Conservation (phyloP, 2,329 filamentous ascomycete genomes). For the Leptographium wingfieldii region DNA sequence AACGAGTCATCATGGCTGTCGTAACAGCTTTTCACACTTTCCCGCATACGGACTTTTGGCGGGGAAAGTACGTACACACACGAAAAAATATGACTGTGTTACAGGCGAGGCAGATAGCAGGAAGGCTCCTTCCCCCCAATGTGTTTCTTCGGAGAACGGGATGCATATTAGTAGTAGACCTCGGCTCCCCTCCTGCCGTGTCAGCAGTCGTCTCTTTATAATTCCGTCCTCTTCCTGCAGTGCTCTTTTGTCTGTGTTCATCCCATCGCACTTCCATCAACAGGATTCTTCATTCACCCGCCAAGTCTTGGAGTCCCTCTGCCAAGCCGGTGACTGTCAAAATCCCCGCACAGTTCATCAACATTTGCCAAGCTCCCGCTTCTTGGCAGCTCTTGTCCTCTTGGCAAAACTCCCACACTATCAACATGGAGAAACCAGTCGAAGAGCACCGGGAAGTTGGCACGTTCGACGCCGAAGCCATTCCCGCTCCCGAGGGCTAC, state of each 20-base stretch:
- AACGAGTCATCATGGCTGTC: not conserved
- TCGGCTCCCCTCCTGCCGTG: not conserved
- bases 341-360: too few species aligned
- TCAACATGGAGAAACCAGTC: conserved; percentile 5
- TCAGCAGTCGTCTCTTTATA: not conserved
- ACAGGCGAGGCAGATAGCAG: not conserved
- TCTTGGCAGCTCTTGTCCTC: not conserved
- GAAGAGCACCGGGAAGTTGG: conserved; percentile 1
- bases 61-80: not conserved
- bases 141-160: not conserved
- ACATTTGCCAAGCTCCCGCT: not conserved
- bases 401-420: not conserved
- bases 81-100: not conserved
- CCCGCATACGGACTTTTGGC: not conserved
- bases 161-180: not conserved
- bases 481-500: not conserved
- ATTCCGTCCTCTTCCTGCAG: not conserved
- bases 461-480: not conserved
- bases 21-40: not conserved
- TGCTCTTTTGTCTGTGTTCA: not conserved
- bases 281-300: not conserved
- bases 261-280: not conserved
- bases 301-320: not conserved
- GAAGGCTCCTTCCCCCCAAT: not conserved
- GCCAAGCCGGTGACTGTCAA: not conserved